These are phyloP conservation scores for Basidioascus undulatus DNA, from an alignment of 768 basidiomycete genomes.

Conservation along the genomic window DNA sequence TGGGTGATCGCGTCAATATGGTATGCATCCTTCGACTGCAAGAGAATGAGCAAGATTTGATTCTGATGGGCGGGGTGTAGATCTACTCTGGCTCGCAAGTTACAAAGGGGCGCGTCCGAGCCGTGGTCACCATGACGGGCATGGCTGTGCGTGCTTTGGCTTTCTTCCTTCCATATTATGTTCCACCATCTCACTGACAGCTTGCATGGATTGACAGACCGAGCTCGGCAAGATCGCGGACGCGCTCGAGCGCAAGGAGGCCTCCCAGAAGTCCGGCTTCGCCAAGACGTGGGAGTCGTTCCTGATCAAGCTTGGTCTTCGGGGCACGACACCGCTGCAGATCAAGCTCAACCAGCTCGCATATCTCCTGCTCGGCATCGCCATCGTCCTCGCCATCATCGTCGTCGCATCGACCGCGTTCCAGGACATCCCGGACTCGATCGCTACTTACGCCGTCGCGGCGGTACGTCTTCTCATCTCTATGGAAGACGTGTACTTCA, in stretches of 20 bases:
- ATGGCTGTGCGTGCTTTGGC: no score
- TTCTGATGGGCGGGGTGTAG: no score
- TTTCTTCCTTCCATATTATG: no score
- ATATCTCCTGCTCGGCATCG: constrained; percentile 17
- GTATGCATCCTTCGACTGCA: no score
- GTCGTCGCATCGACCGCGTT: constrained; percentile 20
- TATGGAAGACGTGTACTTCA: no score
- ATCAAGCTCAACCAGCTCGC: constrained; percentile 24
- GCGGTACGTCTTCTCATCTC: no score
- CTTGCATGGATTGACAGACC: no score
- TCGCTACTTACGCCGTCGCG: no score
- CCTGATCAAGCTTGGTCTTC: constrained; percentile 20
- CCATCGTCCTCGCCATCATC: constrained; percentile 19
- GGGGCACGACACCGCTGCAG: constrained; percentile 22
- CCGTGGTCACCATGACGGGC: constrained; percentile 21
- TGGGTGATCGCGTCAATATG: constrained; percentile 14
- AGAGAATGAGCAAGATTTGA: no score
- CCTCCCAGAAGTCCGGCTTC: constrained; percentile 14
- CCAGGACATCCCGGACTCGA: not conserved
- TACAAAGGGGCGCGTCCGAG: constrained; percentile 23
- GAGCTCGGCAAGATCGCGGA: constrained; percentile 23
- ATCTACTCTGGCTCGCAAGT: constrained; percentile 23
- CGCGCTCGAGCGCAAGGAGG: constrained; percentile 19
- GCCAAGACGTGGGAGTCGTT: constrained; percentile 3
- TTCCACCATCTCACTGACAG: no score